These are phyloP conservation scores for Polysphondylium violaceum DNA, from an alignment of 78 protist genomes.

Conservation along the genomic window DNA sequence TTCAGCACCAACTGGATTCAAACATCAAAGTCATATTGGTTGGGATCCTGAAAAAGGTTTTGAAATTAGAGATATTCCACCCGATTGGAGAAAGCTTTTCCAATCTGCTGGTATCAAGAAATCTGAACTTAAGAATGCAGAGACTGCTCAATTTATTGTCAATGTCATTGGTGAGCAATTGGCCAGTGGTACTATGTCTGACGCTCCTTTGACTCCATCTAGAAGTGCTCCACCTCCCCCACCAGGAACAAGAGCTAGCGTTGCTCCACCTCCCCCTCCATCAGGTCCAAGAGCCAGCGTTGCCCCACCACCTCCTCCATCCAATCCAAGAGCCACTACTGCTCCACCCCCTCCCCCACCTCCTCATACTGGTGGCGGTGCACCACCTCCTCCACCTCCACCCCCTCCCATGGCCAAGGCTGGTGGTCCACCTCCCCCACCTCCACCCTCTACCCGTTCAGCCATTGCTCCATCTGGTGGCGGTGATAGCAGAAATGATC, in stretches of 20 bases:
- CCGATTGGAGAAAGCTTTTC: conserved; percentile 83
- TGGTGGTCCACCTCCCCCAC: conserved; percentile 81
- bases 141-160: conserved; percentile 82
- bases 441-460: background rate
- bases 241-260: conserved; percentile 5
- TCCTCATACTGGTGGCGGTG: conserved; percentile 10
- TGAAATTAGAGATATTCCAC: conserved; percentile 80
- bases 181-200: background rate
- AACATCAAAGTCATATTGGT: conserved; percentile 82
- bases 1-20: conserved; percentile 78
- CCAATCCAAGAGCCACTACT: background rate
- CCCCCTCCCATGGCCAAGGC: conserved; percentile 8
- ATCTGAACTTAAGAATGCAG: conserved; percentile 79
- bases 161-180: conserved; percentile 70
- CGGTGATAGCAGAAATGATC: conserved; percentile 59
- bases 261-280: conserved; percentile 60
- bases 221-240: conserved; percentile 64
- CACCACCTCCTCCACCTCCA: conserved; percentile 84
- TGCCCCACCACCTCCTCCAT: conserved; percentile 54
- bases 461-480: conserved; percentile 21
- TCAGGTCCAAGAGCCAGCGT: background rate
- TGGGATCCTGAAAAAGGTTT: conserved; percentile 83
- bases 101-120: conserved; percentile 86
- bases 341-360: conserved; percentile 75
- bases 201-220: conserved; percentile 11